Evolutionary conservation across 768 basidiomycete genomes (phyloP).

Genomic region (Lyophyllum decastes): DNA sequence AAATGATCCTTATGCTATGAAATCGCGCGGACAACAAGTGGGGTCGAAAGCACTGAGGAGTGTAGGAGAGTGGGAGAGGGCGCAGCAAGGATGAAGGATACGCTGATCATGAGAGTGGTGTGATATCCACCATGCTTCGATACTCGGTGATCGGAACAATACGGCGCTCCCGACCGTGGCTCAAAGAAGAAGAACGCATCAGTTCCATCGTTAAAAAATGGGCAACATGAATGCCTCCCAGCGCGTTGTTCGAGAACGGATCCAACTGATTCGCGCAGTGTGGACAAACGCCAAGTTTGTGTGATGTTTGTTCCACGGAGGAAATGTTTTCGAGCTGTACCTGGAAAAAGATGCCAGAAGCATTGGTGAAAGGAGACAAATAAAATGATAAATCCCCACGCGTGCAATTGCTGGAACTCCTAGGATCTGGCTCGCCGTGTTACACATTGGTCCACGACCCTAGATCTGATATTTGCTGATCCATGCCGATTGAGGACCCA

Average conservation of each 20-base stretch:
- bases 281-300: slow-evolving; percentile 8
- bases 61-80: neutral
- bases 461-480: slow-evolving; percentile 73
- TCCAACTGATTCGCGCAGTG: neutral
- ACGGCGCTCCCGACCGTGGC: slow-evolving; percentile 27
- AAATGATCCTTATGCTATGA: neutral
- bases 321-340: slow-evolving; percentile 32
- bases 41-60: slow-evolving; percentile 2
- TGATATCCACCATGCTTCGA: slow-evolving; percentile 18
- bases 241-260: neutral
- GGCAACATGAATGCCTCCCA: neutral
- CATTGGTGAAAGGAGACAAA: slow-evolving; percentile 34
- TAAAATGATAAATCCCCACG: slow-evolving; percentile 44
- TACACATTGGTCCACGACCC: slow-evolving; percentile 58
- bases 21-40: slow-evolving; percentile 11
- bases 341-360: slow-evolving; percentile 40
- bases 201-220: slow-evolving; percentile 7
- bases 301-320: slow-evolving; percentile 23
- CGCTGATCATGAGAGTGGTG: slow-evolving; percentile 6
- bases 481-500: slow-evolving; percentile 48
- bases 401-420: slow-evolving; percentile 39
- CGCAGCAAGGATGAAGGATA: neutral
- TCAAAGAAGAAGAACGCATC: slow-evolving; percentile 26
- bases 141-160: slow-evolving; percentile 37
- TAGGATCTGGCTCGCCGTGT: slow-evolving; percentile 39